Percentiles rank a stretch among this genome's conserved stretches.
Conservation (phyloP, 1,284 basidiomycete genomes). For the Papiliotrema nemorosa region DNA sequence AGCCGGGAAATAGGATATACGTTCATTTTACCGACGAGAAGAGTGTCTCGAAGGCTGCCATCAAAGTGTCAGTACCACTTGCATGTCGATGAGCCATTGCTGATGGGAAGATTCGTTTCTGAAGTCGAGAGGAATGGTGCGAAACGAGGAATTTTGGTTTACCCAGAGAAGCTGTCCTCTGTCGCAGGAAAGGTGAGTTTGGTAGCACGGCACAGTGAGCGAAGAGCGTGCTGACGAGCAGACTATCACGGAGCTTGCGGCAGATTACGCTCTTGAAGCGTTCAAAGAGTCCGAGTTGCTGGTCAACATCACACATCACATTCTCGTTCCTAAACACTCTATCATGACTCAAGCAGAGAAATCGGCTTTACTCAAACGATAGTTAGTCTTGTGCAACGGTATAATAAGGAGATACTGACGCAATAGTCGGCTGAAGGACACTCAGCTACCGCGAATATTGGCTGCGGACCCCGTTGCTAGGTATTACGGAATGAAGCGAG, state of each 20-base stretch:
- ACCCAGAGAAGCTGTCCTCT: conserved; percentile 92
- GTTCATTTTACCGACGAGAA: conserved; percentile 90
- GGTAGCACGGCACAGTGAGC: background rate
- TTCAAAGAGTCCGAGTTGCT: conserved; percentile 94
- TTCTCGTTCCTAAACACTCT: conserved; percentile 89
- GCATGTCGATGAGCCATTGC: conserved; percentile 1
- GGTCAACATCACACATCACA: conserved; percentile 96
- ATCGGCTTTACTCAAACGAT: conserved; percentile 79
- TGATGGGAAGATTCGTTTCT: conserved; percentile 63
- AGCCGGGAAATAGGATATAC: conserved; percentile 78
- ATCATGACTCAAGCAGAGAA: conserved; percentile 86
- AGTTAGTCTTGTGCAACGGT: no score
- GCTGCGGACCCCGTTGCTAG: conserved; percentile 92
- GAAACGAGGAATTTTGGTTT: conserved; percentile 88
- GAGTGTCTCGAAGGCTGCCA: conserved; percentile 90
- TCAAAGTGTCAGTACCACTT: conserved; percentile 72
- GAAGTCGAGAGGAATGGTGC: conserved; percentile 89
- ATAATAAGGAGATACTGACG: no score
- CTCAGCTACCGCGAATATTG: conserved; percentile 95
- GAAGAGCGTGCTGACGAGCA: conserved; percentile 36
- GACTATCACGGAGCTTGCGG: conserved; percentile 85
- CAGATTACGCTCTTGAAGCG: conserved; percentile 85
- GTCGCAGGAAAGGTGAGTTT: conserved; percentile 81
- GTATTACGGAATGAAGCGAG: conserved; percentile 92
- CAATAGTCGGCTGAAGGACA: conserved; percentile 88